phyloP scores from a whole-genome alignment of 2,329 filamentous ascomycete genomes.

The Trichophyton benhamiae region DNA sequence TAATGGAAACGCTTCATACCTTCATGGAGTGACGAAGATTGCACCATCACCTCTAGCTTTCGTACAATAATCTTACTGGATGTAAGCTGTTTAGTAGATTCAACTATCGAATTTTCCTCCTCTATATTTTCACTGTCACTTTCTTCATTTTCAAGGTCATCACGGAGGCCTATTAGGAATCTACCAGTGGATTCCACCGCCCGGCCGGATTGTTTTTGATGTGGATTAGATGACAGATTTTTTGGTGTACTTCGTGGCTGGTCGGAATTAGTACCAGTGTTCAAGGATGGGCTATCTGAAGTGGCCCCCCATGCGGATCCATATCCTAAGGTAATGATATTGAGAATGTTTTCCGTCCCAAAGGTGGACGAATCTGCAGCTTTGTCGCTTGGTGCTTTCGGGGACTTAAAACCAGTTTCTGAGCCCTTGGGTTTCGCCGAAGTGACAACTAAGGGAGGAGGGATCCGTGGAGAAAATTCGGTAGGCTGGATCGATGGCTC shows the following conservation, averaged over 20 bases:
- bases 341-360: constrained; percentile 36
- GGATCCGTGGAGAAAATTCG: constrained; percentile 28
- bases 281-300: constrained; percentile 19
- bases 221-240: constrained; percentile 10
- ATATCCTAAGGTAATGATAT: constrained; percentile 40
- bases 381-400: constrained; percentile 11
- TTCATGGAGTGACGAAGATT: constrained; percentile 10
- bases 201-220: constrained; percentile 16
- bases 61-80: constrained; percentile 23
- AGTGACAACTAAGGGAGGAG: constrained; percentile 30
- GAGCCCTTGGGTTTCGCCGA: constrained; percentile 10
- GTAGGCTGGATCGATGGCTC: too few relatives aligned
- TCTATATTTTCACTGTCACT: constrained; percentile 21
- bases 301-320: constrained; percentile 37
- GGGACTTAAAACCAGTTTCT: constrained; percentile 11
- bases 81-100: constrained; percentile 4
- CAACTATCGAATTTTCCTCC: not conserved
- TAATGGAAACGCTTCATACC: constrained; percentile 11
- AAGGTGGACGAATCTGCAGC: constrained; percentile 21
- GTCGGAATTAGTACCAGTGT: constrained; percentile 20
- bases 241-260: constrained; percentile 9
- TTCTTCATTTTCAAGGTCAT: constrained; percentile 29
- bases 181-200: constrained; percentile 21
- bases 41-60: constrained; percentile 25
- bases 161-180: constrained; percentile 34